Base-by-base conservation (phyloP, 805 yeast genomes). In the Citeromyces nyonsensis region DNA sequence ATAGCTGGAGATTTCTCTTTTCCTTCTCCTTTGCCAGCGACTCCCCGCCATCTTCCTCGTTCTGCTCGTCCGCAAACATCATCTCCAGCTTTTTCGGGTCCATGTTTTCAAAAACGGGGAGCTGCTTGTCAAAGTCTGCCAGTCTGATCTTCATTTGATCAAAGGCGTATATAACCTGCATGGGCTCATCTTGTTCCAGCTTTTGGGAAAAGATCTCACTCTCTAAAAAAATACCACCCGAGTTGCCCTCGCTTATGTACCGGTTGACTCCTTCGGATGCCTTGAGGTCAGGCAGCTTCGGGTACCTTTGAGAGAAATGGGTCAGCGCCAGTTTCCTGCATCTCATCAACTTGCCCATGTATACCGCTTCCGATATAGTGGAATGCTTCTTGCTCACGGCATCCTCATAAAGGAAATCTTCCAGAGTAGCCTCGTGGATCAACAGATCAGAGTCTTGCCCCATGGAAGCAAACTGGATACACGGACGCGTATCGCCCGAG, bases 401-500 rank as follows among this genome's bases (percentile, higher is more conserved):
- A 49, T 85, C 96, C 34, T 68, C 73, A 5, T 63, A 56, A 30
- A 84, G 59, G 24, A 68, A 81, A 49, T 84, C 82, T 36, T 83
- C 95, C 38, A 91, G 66, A 0, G 98, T 83, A 0, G 96, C 86
- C 51, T 91, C 99, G 51, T 91, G 99, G 31, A 91, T 74, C 36
- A 91, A 61, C 31, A 91, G 50, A 46, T 84, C 88, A 18, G 83
- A 69, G 9, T 59, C 50, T 13, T 47, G 37, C 2, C 95, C 97
- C 33, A 82, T 66, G 3, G 56, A 61, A 3, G 57, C 44, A 52
- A 85, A 85, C 31, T 49, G 54, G 3, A 56, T 45, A 40, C 73
- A 75, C 1, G 98, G 98, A 44, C 96, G 69, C 0, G 97, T 83
- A 48, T 91, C 99, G 9, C 98, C 98, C 2, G 95, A 84, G 49